Evolutionary conservation across 2,329 filamentous ascomycete species (phyloP).

Genomic region (Arachnopeziza araneosa): DNA sequence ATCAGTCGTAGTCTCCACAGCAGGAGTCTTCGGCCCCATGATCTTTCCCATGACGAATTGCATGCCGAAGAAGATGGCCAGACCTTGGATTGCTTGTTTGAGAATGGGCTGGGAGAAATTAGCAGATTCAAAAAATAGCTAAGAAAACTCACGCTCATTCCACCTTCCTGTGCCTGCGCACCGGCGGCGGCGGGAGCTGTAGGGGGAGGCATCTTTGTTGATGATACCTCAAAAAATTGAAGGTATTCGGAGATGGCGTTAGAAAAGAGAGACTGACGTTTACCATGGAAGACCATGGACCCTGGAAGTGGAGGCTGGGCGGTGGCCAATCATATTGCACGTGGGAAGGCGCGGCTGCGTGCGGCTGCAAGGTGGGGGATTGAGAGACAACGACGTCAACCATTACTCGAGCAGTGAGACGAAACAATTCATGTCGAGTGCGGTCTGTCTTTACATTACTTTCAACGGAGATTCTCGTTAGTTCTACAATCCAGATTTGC

Average conservation of each 20-base stretch:
- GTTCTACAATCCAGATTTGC: no score
- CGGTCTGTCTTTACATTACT: no score
- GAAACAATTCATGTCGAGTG: no score
- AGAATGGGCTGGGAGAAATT: conserved; percentile 23
- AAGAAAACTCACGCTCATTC: conserved; percentile 24
- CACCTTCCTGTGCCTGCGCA: conserved; percentile 25
- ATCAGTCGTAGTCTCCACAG: conserved; percentile 39
- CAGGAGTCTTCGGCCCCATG: conserved; percentile 39
- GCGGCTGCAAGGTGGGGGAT: conserved; percentile 2
- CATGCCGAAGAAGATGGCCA: conserved; percentile 51
- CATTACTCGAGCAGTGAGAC: no score
- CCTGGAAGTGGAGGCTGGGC: neutral
- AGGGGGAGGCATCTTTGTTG: conserved; percentile 26
- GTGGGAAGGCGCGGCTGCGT: conserved; percentile 3
- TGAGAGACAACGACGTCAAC: neutral
- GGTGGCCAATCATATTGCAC: conserved; percentile 11
- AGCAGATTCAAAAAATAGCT: conserved; percentile 7
- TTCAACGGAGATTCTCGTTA: no score
- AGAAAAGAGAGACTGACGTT: neutral
- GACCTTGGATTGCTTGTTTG: conserved; percentile 42
- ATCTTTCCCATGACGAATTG: conserved; percentile 53
- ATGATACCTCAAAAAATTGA: conserved; percentile 9
- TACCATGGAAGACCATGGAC: neutral
- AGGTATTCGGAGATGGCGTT: conserved; percentile 4
- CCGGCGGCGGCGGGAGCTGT: conserved; percentile 27